Conservation (phyloP, 2,329 filamentous ascomycete genomes). For the Diaporthe vexans region DNA sequence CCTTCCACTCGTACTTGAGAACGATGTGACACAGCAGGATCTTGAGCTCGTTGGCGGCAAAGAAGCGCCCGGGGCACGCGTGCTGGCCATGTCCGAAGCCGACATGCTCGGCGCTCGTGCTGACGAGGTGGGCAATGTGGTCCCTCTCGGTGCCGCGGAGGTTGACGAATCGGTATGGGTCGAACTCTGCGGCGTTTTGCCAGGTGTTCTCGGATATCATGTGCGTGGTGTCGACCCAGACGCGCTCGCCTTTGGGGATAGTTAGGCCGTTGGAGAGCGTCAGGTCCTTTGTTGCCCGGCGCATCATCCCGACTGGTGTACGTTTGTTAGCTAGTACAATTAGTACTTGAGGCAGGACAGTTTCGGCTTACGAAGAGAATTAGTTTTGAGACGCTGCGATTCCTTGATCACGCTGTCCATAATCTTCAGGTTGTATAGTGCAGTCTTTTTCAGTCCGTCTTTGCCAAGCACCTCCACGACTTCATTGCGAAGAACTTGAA, state of each 20-base stretch:
- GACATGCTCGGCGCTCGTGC: conserved; percentile 51
- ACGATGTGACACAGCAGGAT: conserved; percentile 49
- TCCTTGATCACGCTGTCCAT: conserved; percentile 60
- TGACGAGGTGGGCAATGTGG: conserved; percentile 51
- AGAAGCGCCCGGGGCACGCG: conserved; percentile 59
- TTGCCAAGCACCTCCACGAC: conserved; percentile 50
- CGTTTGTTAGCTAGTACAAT: background rate
- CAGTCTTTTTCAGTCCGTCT: conserved; percentile 53
- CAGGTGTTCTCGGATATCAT: conserved; percentile 44
- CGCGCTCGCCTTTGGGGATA: conserved; percentile 44
- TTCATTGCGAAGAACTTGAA: conserved; percentile 58
- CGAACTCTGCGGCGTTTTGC: conserved; percentile 45
- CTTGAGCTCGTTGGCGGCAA: conserved; percentile 58
- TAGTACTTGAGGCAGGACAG: background rate
- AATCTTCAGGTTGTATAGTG: conserved; percentile 55
- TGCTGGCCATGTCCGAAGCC: conserved; percentile 58
- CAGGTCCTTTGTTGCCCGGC: conserved; percentile 35
- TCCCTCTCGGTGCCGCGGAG: conserved; percentile 47
- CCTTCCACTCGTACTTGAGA: conserved; percentile 48
- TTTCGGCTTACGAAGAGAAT: background rate
- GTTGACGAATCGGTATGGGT: conserved; percentile 48
- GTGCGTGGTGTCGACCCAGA: conserved; percentile 41
- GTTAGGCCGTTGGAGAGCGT: conserved; percentile 44
- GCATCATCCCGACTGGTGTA: background rate
- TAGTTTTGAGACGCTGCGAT: conserved; percentile 47